phyloP scores from a whole-genome alignment of 2,329 filamentous ascomycete genomes.

The Sphaerulina populicola region DNA sequence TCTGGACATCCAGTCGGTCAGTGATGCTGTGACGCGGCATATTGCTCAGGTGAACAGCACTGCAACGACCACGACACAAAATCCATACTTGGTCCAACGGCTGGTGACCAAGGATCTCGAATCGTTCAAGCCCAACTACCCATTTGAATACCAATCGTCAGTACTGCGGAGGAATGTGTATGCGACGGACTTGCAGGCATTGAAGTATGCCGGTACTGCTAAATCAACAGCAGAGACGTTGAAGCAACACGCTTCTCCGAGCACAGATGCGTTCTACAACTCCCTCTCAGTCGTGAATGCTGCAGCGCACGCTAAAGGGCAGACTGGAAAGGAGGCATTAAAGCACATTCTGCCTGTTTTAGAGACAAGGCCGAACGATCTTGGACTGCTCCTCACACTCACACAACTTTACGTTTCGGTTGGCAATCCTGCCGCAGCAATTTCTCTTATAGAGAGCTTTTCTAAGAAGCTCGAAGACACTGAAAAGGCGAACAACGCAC shows the following conservation, averaged over 20 bases:
- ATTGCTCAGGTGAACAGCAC: slow-evolving; percentile 61
- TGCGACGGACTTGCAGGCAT: slow-evolving; percentile 55
- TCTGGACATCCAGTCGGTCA: slow-evolving; percentile 56
- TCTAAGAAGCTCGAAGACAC: slow-evolving; percentile 57
- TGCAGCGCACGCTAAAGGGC: slow-evolving; percentile 60
- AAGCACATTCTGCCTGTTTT: slow-evolving; percentile 61
- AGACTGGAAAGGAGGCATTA: slow-evolving; percentile 58
- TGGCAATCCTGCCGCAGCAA: slow-evolving; percentile 64
- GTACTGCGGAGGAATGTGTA: slow-evolving; percentile 56
- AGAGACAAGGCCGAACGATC: slow-evolving; percentile 66
- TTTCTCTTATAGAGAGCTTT: slow-evolving; percentile 66
- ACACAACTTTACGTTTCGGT: slow-evolving; percentile 71
- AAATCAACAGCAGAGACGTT: slow-evolving; percentile 47
- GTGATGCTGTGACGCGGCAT: slow-evolving; percentile 57
- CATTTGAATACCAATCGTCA: slow-evolving; percentile 63
- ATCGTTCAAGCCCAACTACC: slow-evolving; percentile 51
- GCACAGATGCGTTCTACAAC: slow-evolving; percentile 37
- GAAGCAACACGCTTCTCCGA: slow-evolving; percentile 40
- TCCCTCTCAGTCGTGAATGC: slow-evolving; percentile 59
- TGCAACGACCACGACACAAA: slow-evolving; percentile 42
- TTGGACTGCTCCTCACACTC: slow-evolving; percentile 71
- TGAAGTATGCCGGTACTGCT: slow-evolving; percentile 60
- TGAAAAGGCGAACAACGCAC: slow-evolving; percentile 55
- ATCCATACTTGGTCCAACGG: slow-evolving; percentile 61
- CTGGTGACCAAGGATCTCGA: slow-evolving; percentile 49